A percentile compares a stretch with the other conserved stretches of the same genome.
phyloP scores from a whole-genome alignment of 2,329 filamentous ascomycete species.

The Ploettnerulaceae sp. region DNA sequence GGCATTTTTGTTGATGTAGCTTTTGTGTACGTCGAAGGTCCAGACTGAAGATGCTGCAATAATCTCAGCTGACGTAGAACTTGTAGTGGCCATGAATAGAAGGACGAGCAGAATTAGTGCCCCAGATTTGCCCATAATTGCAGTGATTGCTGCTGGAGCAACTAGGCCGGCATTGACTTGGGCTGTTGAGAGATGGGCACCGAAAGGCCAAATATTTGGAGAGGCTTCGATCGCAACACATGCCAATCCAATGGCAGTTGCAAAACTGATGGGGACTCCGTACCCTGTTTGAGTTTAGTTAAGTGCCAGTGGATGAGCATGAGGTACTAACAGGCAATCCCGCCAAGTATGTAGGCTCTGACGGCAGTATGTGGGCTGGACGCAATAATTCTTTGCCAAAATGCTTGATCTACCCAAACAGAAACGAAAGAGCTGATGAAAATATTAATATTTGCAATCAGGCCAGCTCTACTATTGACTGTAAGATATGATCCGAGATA shows the following conservation, averaged over 20 bases:
- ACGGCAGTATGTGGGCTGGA: slow-evolving; percentile 37
- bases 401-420: slow-evolving; percentile 41
- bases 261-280: slow-evolving; percentile 43
- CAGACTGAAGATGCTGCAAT: slow-evolving; percentile 64
- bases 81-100: slow-evolving; percentile 47
- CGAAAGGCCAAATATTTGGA: slow-evolving; percentile 38
- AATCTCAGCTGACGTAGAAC: slow-evolving; percentile 44
- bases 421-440: slow-evolving; percentile 8
- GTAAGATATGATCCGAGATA: slow-evolving; percentile 14
- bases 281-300: slow-evolving; percentile 30
- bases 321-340: no score
- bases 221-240: slow-evolving; percentile 41
- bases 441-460: slow-evolving; percentile 7
- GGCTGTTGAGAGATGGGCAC: slow-evolving; percentile 15
- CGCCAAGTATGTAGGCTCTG: slow-evolving; percentile 38
- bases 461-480: slow-evolving; percentile 3
- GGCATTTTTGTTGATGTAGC: slow-evolving; percentile 3
- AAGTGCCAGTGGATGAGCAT: neutral
- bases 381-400: slow-evolving; percentile 43
- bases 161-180: slow-evolving; percentile 25
- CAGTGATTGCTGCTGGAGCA: slow-evolving; percentile 29
- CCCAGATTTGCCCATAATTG: slow-evolving; percentile 30
- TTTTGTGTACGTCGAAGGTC: slow-evolving; percentile 65
- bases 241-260: slow-evolving; percentile 42
- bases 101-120: slow-evolving; percentile 39